Percentiles rank a stretch among this genome's conserved stretches.
Conservation (phyloP, 345 rosid genomes). For the Pistacia vera region DNA sequence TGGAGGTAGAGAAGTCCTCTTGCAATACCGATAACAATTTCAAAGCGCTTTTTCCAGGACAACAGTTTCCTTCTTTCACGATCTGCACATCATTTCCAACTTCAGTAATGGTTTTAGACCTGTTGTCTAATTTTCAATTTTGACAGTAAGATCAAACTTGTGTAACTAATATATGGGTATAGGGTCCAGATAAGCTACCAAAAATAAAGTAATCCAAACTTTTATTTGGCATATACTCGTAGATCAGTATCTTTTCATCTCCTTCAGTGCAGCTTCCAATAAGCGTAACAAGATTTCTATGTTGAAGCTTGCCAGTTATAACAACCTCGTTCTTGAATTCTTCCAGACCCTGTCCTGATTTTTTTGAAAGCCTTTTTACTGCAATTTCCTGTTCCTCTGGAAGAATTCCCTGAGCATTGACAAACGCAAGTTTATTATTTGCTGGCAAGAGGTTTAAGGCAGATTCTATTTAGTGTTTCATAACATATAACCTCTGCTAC, state of each 20-base stretch:
- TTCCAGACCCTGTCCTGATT: background rate
- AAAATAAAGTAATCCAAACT: slow-evolving; percentile 38
- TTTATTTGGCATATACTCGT: slow-evolving; percentile 38
- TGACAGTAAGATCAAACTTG: too few species aligned
- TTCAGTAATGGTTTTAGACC: background rate
- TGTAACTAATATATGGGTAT: background rate
- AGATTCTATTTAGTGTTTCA: background rate
- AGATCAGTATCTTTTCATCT: slow-evolving; percentile 37
- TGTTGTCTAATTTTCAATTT: background rate
- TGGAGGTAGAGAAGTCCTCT: slow-evolving; percentile 55
- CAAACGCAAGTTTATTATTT: background rate
- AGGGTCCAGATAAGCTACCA: slow-evolving; percentile 19
- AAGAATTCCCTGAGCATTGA: background rate
- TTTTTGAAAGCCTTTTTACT: too few species aligned
- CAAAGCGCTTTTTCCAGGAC: slow-evolving; percentile 25
- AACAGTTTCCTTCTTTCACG: slow-evolving; percentile 23
- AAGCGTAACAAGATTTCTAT: slow-evolving; percentile 43
- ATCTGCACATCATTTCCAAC: slow-evolving; percentile 27
- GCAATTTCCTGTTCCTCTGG: too few species aligned
- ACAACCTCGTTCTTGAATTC: slow-evolving; percentile 43
- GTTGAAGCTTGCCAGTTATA: slow-evolving; percentile 45
- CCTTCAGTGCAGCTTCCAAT: slow-evolving; percentile 38
- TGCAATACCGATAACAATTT: slow-evolving; percentile 47
- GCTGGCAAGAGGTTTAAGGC: background rate
- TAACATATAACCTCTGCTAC: background rate